Evolutionary conservation across 2,329 filamentous ascomycete species (phyloP).

Genomic region (Allantophomopsis lycopodina): DNA sequence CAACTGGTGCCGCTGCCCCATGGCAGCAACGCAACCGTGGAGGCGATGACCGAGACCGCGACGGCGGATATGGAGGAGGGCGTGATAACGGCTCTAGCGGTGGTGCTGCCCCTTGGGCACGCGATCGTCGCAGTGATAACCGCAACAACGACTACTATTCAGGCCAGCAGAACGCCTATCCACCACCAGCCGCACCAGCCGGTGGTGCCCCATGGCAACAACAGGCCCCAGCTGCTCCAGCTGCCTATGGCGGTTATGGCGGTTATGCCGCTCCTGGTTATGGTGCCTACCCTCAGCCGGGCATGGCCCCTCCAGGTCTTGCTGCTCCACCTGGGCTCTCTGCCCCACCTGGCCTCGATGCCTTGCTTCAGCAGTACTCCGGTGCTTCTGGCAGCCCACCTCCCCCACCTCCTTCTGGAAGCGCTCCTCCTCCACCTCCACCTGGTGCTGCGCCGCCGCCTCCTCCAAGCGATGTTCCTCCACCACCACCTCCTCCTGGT

Average conservation of each 20-base stretch:
- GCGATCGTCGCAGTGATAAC: conserved; percentile 35
- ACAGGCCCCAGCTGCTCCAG: conserved; percentile 22
- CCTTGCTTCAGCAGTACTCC: conserved; percentile 50
- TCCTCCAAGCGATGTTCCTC: conserved; percentile 41
- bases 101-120: conserved; percentile 45
- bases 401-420: conserved; percentile 41
- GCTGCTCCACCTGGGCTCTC: conserved; percentile 26
- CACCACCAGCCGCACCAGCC: conserved; percentile 32
- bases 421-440: conserved; percentile 49
- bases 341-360: conserved; percentile 40
- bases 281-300: conserved; percentile 21
- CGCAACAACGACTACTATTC: conserved; percentile 32
- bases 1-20: conserved; percentile 71
- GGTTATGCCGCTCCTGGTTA: conserved; percentile 30
- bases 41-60: conserved; percentile 16
- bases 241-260: conserved; percentile 41
- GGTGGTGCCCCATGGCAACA: conserved; percentile 29
- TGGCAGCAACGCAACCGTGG: conserved; percentile 41
- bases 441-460: conserved; percentile 45
- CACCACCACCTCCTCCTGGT: conserved; percentile 40
- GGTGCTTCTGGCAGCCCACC: conserved; percentile 30
- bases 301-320: conserved; percentile 39
- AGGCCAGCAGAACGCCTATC: conserved; percentile 28
- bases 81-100: conserved; percentile 19
- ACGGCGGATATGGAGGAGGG: conserved; percentile 22